These are phyloP conservation scores for Delitschia confertaspora DNA, from an alignment of 495 filamentous ascomycete genomes.

Conservation along the genomic window DNA sequence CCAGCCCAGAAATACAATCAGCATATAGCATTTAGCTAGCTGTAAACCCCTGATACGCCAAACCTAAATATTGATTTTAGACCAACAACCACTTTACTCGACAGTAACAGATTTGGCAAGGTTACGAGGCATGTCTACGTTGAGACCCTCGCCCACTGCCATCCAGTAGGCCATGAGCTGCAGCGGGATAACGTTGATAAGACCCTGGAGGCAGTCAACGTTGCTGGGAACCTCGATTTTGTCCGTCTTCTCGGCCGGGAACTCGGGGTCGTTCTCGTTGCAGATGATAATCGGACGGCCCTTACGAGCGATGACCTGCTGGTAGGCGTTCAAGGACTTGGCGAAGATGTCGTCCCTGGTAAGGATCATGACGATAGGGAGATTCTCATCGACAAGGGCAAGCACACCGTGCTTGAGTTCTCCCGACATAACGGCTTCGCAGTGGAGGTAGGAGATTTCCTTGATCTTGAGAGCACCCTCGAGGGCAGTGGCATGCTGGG, in stretches of 20 bases:
- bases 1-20: slow-evolving; percentile 5
- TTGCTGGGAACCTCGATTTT: slow-evolving; percentile 97
- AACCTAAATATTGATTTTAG: neutral
- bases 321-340: slow-evolving; percentile 97
- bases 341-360: slow-evolving; percentile 91
- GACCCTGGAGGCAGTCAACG: slow-evolving; percentile 88
- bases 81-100: slow-evolving; percentile 52
- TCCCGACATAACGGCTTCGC: slow-evolving; percentile 98
- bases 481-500: slow-evolving; percentile 92
- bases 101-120: slow-evolving; percentile 98
- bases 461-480: slow-evolving; percentile 99
- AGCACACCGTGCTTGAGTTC: slow-evolving; percentile 98
- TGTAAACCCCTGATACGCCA: slow-evolving; percentile 23
- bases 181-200: slow-evolving; percentile 94
- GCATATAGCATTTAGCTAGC: slow-evolving; percentile 18
- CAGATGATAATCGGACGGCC: slow-evolving; percentile 98
- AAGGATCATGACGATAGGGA: slow-evolving; percentile 99
- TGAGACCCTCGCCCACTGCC: slow-evolving; percentile 87
- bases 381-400: slow-evolving; percentile 92
- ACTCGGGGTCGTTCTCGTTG: slow-evolving; percentile 84
- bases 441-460: slow-evolving; percentile 98
- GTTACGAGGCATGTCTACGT: slow-evolving; percentile 96
- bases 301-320: slow-evolving; percentile 92
- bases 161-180: slow-evolving; percentile 99
- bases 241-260: slow-evolving; percentile 74